Conservation (phyloP, 495 filamentous ascomycete species). For the Penicillium simplicissimum region DNA sequence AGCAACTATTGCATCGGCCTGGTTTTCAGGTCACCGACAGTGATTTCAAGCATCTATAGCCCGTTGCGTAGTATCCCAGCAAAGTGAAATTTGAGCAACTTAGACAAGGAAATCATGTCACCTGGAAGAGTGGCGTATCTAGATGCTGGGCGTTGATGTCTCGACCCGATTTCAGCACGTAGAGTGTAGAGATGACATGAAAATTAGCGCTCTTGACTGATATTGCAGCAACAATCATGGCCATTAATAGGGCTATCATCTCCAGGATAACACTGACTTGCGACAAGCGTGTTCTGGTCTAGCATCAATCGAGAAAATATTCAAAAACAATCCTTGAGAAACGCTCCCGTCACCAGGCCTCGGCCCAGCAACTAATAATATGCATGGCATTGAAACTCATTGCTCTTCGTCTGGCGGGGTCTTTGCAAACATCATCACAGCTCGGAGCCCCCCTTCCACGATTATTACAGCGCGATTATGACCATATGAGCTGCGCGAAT, state of each 20-base stretch:
- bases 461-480: slow-evolving; percentile 34
- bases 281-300: background rate
- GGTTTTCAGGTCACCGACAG: background rate
- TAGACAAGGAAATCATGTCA: too few relatives aligned
- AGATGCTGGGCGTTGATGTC: too few relatives aligned
- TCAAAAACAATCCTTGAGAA: background rate
- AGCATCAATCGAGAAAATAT: background rate
- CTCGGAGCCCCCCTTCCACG: slow-evolving; percentile 16
- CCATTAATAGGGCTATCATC: background rate
- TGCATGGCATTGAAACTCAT: slow-evolving; percentile 28
- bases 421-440: slow-evolving; percentile 25
- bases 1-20: background rate
- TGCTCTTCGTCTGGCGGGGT: slow-evolving; percentile 21
- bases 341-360: slow-evolving; percentile 12
- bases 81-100: too few relatives aligned
- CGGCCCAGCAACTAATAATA: slow-evolving; percentile 13
- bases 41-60: background rate
- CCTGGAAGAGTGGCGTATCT: too few relatives aligned
- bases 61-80: too few relatives aligned
- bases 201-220: too few relatives aligned
- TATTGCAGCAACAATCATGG: too few relatives aligned
- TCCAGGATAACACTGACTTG: background rate
- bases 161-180: too few relatives aligned
- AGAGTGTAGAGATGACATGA: too few relatives aligned
- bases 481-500: slow-evolving; percentile 29